Base-by-base conservation (phyloP, 129 eudicot species). In the Smallanthus sonchifolius region DNA sequence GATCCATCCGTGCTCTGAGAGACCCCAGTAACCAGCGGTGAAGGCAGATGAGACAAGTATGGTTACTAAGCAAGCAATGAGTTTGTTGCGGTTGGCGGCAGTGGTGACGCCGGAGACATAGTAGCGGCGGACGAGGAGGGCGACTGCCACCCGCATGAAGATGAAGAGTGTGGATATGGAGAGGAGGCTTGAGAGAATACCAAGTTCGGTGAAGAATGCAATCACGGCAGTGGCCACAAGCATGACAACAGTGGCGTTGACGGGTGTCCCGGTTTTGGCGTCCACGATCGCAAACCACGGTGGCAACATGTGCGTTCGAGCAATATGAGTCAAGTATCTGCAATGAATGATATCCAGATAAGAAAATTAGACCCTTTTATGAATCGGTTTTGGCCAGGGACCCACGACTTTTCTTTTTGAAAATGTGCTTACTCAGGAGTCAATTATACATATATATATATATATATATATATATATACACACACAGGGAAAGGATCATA, bases 271-370 rank as follows among this genome's bases (percentile, higher is more conserved):
- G 40, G 93, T 87, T 65, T 82, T 92, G 32, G 83, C 82, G 36
- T 83, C 78, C 14, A 92, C 94, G 2, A 71, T 69, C 8, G 94
- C 93, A 6, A 92, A 87, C 94, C 93, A 89, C 3, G 96, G 96
- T 13, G 97, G 96, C 86, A 89, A 64, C 97, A 89, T 89, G 71
- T 92, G 96, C 28, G 97, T 80, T 15, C 97, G 89, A 17, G 96
- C 94, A 5, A 92, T 92, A 77, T 92, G 97, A 5, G 97, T 92
- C 4, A 88, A 36, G 74, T 92, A 92, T 52, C 82, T 79, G 68
- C 59, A 51, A 48, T 5, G 14, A 43, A 49, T 9, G 19, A 43
- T 7, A 24, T 10, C 66, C 8, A 10, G 11, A 43, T 44, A 7
- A 40, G 67, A 9, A 48, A 2, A 49, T 7, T 24, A 24, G 30